A percentile compares a stretch with the other conserved stretches of the same genome.
Conservation (phyloP, 768 basidiomycete species). For the Suillus sp. region DNA sequence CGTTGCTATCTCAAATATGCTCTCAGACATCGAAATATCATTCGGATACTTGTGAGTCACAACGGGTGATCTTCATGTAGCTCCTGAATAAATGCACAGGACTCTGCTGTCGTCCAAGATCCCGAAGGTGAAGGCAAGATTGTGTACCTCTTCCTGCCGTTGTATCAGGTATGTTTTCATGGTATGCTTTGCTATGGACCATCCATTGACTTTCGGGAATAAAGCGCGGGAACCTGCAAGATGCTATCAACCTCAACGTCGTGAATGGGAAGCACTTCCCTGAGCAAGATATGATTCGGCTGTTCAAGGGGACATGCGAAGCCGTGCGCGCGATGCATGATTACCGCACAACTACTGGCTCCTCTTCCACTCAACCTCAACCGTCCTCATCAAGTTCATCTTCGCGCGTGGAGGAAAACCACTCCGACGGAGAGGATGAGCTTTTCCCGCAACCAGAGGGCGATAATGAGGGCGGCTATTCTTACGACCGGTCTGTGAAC, state of each 20-base stretch:
- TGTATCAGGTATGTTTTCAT: constrained; percentile 68
- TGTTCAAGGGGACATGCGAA: constrained; percentile 94
- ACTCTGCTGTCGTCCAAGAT: constrained; percentile 94
- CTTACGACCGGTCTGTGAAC: constrained; percentile 53
- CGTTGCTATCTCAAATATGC: constrained; percentile 1
- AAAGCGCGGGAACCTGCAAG: constrained; percentile 92
- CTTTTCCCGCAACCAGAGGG: constrained; percentile 77
- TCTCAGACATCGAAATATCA: constrained; percentile 91
- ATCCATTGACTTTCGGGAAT: constrained; percentile 13
- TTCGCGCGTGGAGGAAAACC: constrained; percentile 28
- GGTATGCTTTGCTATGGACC: not conserved
- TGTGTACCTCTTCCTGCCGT: constrained; percentile 93
- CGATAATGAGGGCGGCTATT: constrained; percentile 72
- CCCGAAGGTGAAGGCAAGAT: constrained; percentile 92
- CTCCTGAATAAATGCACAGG: constrained; percentile 45
- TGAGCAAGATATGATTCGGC: constrained; percentile 83
- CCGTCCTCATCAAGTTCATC: constrained; percentile 28
- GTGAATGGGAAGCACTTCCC: constrained; percentile 82
- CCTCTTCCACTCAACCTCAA: constrained; percentile 25
- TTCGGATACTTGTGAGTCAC: constrained; percentile 76
- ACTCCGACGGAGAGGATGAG: constrained; percentile 59
- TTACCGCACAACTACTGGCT: constrained; percentile 56
- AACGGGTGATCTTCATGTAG: not conserved
- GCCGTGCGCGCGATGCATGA: constrained; percentile 95
- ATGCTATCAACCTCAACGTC: constrained; percentile 85